These are phyloP conservation scores for Cenchrus fungigraminus DNA, from an alignment of 176 grass and related monocot species.

Conservation along the genomic window DNA sequence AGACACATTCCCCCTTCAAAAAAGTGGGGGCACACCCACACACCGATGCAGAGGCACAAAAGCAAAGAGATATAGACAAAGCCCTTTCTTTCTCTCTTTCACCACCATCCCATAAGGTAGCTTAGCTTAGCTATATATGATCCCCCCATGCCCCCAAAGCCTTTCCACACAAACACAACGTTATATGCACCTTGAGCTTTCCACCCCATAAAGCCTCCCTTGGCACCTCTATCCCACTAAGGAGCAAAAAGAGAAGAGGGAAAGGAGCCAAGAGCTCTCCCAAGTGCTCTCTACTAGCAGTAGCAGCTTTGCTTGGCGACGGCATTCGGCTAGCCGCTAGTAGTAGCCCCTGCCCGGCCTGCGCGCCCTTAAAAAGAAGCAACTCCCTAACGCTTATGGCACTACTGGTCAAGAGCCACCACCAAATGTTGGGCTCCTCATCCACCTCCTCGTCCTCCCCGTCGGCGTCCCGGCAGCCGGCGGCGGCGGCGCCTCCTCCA, in stretches of 20 bases:
- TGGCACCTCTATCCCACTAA: slow-evolving; percentile 75
- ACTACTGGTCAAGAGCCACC: slow-evolving; percentile 66
- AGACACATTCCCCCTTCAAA: slow-evolving; percentile 69
- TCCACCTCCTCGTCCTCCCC: slow-evolving; percentile 52
- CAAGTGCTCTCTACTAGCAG: neutral
- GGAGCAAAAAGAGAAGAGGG: slow-evolving; percentile 58
- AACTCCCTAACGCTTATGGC: slow-evolving; percentile 47
- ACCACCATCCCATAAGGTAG: slow-evolving; percentile 14
- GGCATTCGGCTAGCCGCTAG: neutral
- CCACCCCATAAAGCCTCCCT: slow-evolving; percentile 66
- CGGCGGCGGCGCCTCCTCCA: neutral
- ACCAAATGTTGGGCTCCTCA: slow-evolving; percentile 74
- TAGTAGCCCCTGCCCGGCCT: no score
- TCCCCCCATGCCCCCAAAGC: slow-evolving; percentile 49
- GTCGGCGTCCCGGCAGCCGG: slow-evolving; percentile 23
- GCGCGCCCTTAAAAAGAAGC: slow-evolving; percentile 36
- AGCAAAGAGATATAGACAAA: slow-evolving; percentile 72
- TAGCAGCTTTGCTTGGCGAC: neutral
- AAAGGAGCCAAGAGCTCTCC: slow-evolving; percentile 14
- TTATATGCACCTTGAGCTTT: slow-evolving; percentile 56
- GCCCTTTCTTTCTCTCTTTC: slow-evolving; percentile 57
- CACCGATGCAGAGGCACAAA: slow-evolving; percentile 53
- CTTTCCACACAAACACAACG: slow-evolving; percentile 53
- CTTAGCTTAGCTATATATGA: slow-evolving; percentile 55
- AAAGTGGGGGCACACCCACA: slow-evolving; percentile 49